These are phyloP conservation scores for Cercis canadensis DNA, from an alignment of 306 rosid genomes.

Conservation along the genomic window DNA sequence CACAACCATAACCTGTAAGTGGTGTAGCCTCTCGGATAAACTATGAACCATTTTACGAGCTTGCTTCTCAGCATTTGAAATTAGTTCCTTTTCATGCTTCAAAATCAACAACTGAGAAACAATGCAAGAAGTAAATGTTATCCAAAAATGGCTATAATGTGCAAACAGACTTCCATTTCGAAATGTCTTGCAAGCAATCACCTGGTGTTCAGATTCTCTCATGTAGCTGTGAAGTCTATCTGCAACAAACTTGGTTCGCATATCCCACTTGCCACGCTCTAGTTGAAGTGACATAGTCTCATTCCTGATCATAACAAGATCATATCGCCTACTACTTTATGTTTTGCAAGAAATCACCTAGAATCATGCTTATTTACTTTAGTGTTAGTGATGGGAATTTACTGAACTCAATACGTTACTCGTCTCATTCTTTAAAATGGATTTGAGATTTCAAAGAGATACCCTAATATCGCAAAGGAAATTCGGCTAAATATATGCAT, in stretches of 20 bases:
- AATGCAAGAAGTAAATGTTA: not conserved
- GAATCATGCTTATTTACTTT: too few species aligned
- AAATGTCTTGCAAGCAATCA: not conserved
- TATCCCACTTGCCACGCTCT: slow-evolving; percentile 37
- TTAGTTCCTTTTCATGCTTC: slow-evolving; percentile 42
- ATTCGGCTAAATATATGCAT: too few species aligned
- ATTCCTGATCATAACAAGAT: slow-evolving; percentile 15
- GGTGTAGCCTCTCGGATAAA: slow-evolving; percentile 39
- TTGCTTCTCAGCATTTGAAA: slow-evolving; percentile 44
- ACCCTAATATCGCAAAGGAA: too few species aligned
- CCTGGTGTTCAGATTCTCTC: slow-evolving; percentile 51
- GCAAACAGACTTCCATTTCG: slow-evolving; percentile 4
- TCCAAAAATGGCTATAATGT: not conserved
- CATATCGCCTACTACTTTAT: not conserved
- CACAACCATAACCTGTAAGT: slow-evolving; percentile 20
- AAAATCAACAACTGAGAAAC: slow-evolving; percentile 39
- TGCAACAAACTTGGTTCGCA: slow-evolving; percentile 27
- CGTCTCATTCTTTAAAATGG: too few species aligned
- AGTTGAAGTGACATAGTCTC: slow-evolving; percentile 34
- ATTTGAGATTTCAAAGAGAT: too few species aligned
- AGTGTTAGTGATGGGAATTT: too few species aligned
- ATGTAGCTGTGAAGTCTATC: slow-evolving; percentile 28
- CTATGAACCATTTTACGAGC: slow-evolving; percentile 42
- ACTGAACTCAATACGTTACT: too few species aligned
- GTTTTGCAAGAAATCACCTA: not conserved